These are phyloP conservation scores for Pisolithus albus DNA, from an alignment of 768 basidiomycete genomes.

Conservation along the genomic window DNA sequence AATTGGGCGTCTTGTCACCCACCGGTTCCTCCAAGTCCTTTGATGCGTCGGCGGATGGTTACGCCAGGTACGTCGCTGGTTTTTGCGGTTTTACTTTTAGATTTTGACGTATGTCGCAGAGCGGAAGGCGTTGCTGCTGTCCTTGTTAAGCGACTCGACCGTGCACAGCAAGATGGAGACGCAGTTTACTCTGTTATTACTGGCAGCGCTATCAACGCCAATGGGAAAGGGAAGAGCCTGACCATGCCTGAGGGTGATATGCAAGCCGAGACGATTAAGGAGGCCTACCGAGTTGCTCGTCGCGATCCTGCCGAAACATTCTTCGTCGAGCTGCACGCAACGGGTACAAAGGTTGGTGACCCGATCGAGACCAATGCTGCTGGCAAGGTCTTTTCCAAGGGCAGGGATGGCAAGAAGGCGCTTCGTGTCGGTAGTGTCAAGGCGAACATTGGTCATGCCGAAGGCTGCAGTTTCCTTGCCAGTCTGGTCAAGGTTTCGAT, in stretches of 20 bases:
- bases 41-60: conserved; percentile 28
- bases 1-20: conserved; percentile 29
- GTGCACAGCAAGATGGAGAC: conserved; percentile 25
- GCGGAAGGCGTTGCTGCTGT: conserved; percentile 26
- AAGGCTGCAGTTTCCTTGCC: conserved; percentile 28
- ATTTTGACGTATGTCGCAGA: not conserved
- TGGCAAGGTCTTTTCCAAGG: conserved; percentile 29
- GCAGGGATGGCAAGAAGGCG: conserved; percentile 11
- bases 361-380: conserved; percentile 47
- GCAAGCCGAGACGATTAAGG: conserved; percentile 28
- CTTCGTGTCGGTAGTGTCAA: conserved; percentile 24
- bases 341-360: conserved; percentile 45
- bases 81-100: not conserved
- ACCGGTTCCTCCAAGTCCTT: conserved; percentile 28
- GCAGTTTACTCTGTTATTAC: conserved; percentile 25
- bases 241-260: conserved; percentile 31
- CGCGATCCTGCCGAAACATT: conserved; percentile 36
- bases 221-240: conserved; percentile 28
- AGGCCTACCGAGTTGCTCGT: conserved; percentile 24
- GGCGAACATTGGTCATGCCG: conserved; percentile 21
- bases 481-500: conserved; percentile 29
- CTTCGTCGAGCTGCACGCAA: conserved; percentile 45
- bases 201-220: conserved; percentile 29
- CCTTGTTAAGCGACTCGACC: conserved; percentile 29
- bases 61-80: conserved; percentile 13